Evolutionary conservation across 2,329 filamentous ascomycete species (phyloP), one percentile per base, ranked within the genome.

Genomic region (Periconia sp.): DNA sequence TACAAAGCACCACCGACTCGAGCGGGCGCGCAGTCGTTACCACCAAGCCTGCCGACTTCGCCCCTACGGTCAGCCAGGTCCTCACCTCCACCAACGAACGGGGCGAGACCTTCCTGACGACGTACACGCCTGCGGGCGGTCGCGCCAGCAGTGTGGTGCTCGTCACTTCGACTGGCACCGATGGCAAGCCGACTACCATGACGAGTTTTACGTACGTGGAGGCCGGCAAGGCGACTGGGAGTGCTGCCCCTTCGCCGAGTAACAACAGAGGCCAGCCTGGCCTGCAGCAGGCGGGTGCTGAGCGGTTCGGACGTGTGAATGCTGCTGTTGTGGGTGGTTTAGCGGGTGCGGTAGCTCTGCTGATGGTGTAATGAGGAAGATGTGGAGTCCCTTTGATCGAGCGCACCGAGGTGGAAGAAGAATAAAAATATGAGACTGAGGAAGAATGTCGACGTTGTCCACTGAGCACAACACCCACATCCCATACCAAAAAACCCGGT

Each of bases 181-280:
- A 70, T 41, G 72, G 72, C 9, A 47, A 66, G 33, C 70, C 62
- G 3, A 70, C 63, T 35, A 79, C 76, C 1, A 68, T 79, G 48
- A 81, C 78, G 17, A 76, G 73, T 46, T 77, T 74, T 55, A 75
- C 73, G 0, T 72, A 73, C 44, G 76, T 79, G 3, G 76, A 70
- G 14, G 73, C 63, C 14, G 64, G 65, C 2, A 47, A 30, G 7
- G 60, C 59, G 1, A 70, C 66, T 1, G 52, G 43, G 0, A 57
- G 56, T n/a, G 33, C 33, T 37, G 33, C 33, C 33, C 33, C 33
- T 5, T 14, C 33, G 5, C 33, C 33, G 15, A 37, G 33, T 37
- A 11, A 13, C 15, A n/a, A n/a, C 13, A 5, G 15, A 37, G 33
- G 33, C 11, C 6, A 37, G 13, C 33, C 33, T n/a, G 33, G 33